These are phyloP conservation scores for Alternaria sp. DNA, from an alignment of 2,329 filamentous ascomycete species.

Conservation along the genomic window DNA sequence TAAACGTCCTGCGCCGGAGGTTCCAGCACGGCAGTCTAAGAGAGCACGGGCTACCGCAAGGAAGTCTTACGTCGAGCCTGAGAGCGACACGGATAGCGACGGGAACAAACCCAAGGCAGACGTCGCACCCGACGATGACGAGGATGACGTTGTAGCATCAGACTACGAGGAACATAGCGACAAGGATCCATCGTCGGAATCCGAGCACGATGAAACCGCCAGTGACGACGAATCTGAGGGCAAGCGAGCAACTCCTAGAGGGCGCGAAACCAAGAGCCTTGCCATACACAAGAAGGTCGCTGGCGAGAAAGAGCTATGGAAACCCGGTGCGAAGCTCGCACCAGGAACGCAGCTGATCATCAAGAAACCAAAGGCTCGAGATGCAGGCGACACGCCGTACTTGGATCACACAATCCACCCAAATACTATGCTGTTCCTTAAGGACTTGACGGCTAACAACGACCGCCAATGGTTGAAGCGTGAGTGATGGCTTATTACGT, in stretches of 20 bases:
- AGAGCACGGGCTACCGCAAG: constrained; percentile 41
- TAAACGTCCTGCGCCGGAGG: constrained; percentile 44
- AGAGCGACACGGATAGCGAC: constrained; percentile 27
- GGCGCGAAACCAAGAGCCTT: constrained; percentile 23
- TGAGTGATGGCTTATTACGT: constrained; percentile 42
- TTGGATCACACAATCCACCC: constrained; percentile 65
- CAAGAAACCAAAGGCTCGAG: constrained; percentile 67
- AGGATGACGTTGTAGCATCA: constrained; percentile 44
- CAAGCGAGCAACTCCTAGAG: constrained; percentile 33
- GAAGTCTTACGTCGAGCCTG: constrained; percentile 44
- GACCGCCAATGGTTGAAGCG: constrained; percentile 69
- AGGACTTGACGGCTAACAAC: constrained; percentile 66
- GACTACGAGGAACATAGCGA: constrained; percentile 52
- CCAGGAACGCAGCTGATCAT: constrained; percentile 68
- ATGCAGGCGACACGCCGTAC: constrained; percentile 65
- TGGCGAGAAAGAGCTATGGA: constrained; percentile 61
- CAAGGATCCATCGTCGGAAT: constrained; percentile 33
- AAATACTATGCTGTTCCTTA: constrained; percentile 67
- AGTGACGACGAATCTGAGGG: constrained; percentile 38
- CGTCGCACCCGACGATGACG: constrained; percentile 39
- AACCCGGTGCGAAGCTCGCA: constrained; percentile 61
- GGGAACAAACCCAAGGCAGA: constrained; percentile 24
- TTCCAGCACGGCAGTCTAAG: constrained; percentile 43
- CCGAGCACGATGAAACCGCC: constrained; percentile 39
- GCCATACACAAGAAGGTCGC: constrained; percentile 29